Percentiles rank a stretch among this genome's conserved stretches.
Conservation (phyloP, 1,284 basidiomycete species). For the Paramarasmius palmivorus region DNA sequence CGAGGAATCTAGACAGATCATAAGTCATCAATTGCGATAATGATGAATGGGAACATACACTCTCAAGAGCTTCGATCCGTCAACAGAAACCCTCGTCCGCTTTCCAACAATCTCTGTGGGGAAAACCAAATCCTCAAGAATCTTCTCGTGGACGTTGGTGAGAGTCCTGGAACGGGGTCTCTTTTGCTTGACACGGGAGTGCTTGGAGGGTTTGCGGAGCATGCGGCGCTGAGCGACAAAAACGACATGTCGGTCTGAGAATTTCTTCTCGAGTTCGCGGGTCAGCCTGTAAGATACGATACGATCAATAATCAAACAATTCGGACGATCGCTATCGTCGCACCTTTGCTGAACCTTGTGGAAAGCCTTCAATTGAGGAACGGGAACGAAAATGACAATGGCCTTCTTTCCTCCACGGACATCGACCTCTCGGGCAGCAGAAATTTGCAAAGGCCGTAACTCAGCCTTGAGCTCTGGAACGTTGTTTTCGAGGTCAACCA, state of each 20-base stretch:
- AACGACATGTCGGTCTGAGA: conserved; percentile 97
- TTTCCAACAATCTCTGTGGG: conserved; percentile 99
- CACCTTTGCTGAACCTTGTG: conserved; percentile 98
- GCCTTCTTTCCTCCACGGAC: conserved; percentile 99
- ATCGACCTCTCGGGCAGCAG: conserved; percentile 97
- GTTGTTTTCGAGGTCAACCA: conserved; percentile 97
- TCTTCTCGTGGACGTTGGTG: conserved; percentile 96
- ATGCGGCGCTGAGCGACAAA: conserved; percentile 99
- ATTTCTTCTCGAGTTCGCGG: conserved; percentile 99
- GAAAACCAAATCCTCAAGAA: conserved; percentile 98
- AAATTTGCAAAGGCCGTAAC: conserved; percentile 95
- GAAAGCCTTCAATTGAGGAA: conserved; percentile 98
- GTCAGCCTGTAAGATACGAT: conserved; percentile 70
- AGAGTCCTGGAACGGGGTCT: conserved; percentile 96
- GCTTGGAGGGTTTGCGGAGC: conserved; percentile 96
- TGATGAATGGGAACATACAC: conserved; percentile 62
- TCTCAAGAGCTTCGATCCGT: conserved; percentile 92
- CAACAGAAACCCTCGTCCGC: conserved; percentile 88
- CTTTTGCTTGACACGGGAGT: conserved; percentile 93
- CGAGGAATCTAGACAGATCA: conserved; percentile 78
- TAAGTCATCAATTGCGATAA: conserved; percentile 15
- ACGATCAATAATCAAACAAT: background rate
- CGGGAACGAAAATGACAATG: conserved; percentile 97
- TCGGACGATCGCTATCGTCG: conserved; percentile 30
- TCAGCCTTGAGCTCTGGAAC: conserved; percentile 98